Conservation (phyloP, 495 filamentous ascomycete species). For the Aspergillus biplanus region DNA sequence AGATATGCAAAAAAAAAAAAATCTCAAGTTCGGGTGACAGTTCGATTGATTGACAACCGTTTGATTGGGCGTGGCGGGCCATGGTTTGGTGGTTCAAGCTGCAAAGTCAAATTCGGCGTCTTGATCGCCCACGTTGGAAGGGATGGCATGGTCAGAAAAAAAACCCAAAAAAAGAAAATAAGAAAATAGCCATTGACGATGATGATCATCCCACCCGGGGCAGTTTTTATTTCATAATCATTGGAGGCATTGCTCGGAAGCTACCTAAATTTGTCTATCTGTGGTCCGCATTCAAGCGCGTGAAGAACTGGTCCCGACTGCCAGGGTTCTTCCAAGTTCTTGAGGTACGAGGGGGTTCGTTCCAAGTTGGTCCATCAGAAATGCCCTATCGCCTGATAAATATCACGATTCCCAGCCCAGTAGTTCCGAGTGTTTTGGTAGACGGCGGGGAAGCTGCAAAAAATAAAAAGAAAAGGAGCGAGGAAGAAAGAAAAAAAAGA, state of each 20-base stretch:
- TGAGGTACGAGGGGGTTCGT: not conserved
- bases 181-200: not conserved
- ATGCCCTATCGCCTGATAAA: not conserved
- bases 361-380: not conserved
- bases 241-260: not conserved
- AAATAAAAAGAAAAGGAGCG: not conserved
- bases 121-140: slow-evolving; percentile 2
- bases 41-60: not conserved
- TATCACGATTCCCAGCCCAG: too few relatives aligned
- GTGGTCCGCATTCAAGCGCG: not conserved
- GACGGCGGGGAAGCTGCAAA: not conserved
- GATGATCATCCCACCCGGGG: not conserved
- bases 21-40: not conserved
- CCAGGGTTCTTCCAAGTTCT: not conserved
- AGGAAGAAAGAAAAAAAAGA: too few relatives aligned
- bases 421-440: too few relatives aligned
- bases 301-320: not conserved
- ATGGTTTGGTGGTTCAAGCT: not conserved
- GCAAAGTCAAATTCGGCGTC: not conserved
- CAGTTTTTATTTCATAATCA: slow-evolving; percentile 1
- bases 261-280: not conserved
- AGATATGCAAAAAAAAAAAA: not conserved
- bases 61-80: not conserved
- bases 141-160: not conserved
- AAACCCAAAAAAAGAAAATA: not conserved